Evolutionary conservation across 2,329 filamentous ascomycete genomes (phyloP).

Genomic region (Chrysosporium queenslandicum): DNA sequence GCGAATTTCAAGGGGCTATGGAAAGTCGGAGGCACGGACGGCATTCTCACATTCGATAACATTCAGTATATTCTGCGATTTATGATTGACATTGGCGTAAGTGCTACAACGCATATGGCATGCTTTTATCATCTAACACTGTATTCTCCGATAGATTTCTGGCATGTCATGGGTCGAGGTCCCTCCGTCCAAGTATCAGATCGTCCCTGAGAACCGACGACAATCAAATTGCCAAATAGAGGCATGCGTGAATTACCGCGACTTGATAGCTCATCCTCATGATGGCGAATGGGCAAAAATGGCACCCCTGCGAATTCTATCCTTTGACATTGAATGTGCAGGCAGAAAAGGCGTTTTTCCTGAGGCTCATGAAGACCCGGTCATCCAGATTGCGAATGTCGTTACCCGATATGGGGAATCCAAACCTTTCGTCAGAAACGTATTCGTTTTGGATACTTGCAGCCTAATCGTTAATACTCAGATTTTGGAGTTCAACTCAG

Average conservation of each 20-base stretch:
- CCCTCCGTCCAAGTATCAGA: constrained; percentile 59
- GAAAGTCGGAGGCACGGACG: constrained; percentile 51
- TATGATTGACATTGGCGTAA: constrained; percentile 90
- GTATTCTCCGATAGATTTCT: constrained; percentile 50
- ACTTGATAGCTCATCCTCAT: constrained; percentile 76
- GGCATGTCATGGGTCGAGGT: constrained; percentile 98
- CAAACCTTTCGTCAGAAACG: constrained; percentile 91
- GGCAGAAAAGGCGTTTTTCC: constrained; percentile 96
- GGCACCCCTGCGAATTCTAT: constrained; percentile 82
- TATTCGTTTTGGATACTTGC: constrained; percentile 88
- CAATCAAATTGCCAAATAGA: constrained; percentile 97
- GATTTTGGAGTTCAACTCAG: constrained; percentile 69
- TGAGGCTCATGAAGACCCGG: constrained; percentile 79
- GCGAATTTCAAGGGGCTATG: constrained; percentile 90
- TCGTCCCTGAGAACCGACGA: constrained; percentile 55
- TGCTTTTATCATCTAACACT: neutral
- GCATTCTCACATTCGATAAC: constrained; percentile 85
- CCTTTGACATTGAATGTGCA: constrained; percentile 98
- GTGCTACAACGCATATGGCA: constrained; percentile 14
- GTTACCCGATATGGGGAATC: constrained; percentile 90
- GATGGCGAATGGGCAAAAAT: constrained; percentile 97
- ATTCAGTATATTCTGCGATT: constrained; percentile 92
- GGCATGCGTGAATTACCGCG: constrained; percentile 68
- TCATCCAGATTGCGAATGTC: constrained; percentile 96
- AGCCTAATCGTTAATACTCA: constrained; percentile 93